Conservation (phyloP, 1,139 yeast species). For the Neolecta irregularis region DNA sequence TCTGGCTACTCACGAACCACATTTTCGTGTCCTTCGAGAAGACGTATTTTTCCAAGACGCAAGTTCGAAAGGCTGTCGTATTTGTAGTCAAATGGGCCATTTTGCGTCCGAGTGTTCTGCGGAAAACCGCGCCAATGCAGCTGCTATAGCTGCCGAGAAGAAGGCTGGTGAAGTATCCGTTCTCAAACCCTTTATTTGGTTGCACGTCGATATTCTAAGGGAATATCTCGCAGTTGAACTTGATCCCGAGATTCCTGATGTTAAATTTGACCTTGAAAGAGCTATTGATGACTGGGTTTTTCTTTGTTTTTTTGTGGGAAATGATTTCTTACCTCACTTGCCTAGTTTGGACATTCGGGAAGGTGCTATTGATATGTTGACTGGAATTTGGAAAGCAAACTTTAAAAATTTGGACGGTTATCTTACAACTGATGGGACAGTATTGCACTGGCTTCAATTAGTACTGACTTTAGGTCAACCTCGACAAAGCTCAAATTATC, state of each 20-base stretch:
- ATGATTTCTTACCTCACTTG: conserved; percentile 92
- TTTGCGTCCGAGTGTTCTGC: conserved; percentile 18
- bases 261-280: conserved; percentile 74
- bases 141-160: too few relatives aligned
- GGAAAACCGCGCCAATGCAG: too few relatives aligned
- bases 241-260: conserved; percentile 41
- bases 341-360: conserved; percentile 93
- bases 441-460: too few relatives aligned
- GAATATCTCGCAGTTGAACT: conserved; percentile 81
- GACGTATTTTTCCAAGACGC: conserved; percentile 71
- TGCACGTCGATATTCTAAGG: conserved; percentile 72
- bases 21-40: conserved; percentile 82
- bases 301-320: conserved; percentile 97
- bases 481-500: conserved; percentile 60
- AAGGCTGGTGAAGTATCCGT: conserved; percentile 36
- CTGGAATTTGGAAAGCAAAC: conserved; percentile 66
- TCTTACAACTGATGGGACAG: conserved; percentile 77
- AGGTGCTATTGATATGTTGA: conserved; percentile 71
- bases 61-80: conserved; percentile 21
- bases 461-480: conserved; percentile 43
- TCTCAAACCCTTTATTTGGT: conserved; percentile 83
- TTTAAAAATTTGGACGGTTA: conserved; percentile 56
- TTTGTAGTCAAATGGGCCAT: conserved; percentile 18
- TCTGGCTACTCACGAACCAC: conserved; percentile 94
- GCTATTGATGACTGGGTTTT: conserved; percentile 99